phyloP scores from a whole-genome alignment of 345 rosid genomes.

The Passiflora organensis region DNA sequence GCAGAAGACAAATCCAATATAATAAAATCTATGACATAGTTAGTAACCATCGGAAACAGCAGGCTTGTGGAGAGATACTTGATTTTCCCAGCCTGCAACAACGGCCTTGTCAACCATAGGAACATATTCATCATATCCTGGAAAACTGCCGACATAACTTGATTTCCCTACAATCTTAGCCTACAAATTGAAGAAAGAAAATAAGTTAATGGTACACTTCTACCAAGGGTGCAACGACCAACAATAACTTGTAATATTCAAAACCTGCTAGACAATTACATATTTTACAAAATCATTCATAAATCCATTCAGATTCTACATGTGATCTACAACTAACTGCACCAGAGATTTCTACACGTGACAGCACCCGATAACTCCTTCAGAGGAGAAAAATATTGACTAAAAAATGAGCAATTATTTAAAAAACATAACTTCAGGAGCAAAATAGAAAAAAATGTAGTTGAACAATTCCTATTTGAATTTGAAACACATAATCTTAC shows the following conservation, averaged over 20 bases:
- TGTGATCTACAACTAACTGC: neutral
- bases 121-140: slow-evolving; percentile 96
- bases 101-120: slow-evolving; percentile 99
- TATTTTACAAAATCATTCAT: neutral
- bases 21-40: too few species aligned
- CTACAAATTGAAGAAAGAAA: slow-evolving; percentile 33
- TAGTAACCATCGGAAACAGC: slow-evolving; percentile 63
- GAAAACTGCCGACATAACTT: slow-evolving; percentile 52
- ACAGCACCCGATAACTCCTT: too few species aligned
- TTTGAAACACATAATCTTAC: neutral
- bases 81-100: slow-evolving; percentile 81
- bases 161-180: slow-evolving; percentile 64
- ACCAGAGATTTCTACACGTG: neutral
- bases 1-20: too few species aligned
- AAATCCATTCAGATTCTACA: neutral
- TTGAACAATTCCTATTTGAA: slow-evolving; percentile 1
- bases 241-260: neutral
- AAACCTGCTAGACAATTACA: neutral
- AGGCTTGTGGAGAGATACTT: slow-evolving; percentile 38
- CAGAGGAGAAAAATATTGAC: too few species aligned
- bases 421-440: neutral
- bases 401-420: too few species aligned
- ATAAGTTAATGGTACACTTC: slow-evolving; percentile 2
- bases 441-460: neutral
- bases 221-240: neutral